Conservation (phyloP, 495 filamentous ascomycete species). For the Hyaloscypha finlandica region DNA sequence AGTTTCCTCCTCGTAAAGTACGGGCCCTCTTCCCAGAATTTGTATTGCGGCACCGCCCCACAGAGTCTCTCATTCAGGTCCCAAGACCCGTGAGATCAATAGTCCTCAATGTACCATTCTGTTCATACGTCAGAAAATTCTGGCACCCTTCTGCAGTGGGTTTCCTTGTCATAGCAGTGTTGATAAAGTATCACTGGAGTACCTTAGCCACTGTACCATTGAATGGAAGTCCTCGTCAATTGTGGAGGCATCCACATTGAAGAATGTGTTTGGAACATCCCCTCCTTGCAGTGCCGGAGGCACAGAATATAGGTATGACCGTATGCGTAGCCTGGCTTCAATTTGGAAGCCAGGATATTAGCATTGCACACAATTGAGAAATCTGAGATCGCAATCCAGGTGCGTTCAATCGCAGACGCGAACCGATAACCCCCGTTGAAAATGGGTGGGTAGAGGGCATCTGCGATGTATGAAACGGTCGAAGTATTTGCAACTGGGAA, state of each 20-base stretch:
- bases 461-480: not conserved
- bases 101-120: conserved; percentile 18
- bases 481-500: not conserved
- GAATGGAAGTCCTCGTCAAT: conserved; percentile 36
- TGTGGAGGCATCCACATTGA: conserved; percentile 43
- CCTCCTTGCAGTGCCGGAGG: conserved; percentile 55
- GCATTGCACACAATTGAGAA: conserved; percentile 51
- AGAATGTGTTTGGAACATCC: conserved; percentile 56
- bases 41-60: not conserved
- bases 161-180: conserved; percentile 46
- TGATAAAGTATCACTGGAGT: conserved; percentile 60
- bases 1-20: not conserved
- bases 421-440: conserved; percentile 45
- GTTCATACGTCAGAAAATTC: conserved; percentile 18
- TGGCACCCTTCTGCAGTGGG: conserved; percentile 24
- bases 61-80: not conserved
- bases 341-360: conserved; percentile 40
- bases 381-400: conserved; percentile 40
- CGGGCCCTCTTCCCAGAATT: not conserved
- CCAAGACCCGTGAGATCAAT: conserved; percentile 7
- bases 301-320: conserved; percentile 64
- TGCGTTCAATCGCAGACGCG: conserved; percentile 40
- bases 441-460: conserved; percentile 32
- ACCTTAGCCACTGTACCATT: conserved; percentile 48
- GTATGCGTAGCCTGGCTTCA: conserved; percentile 53